Base-by-base conservation (phyloP, 2,329 filamentous ascomycete genomes). In the Arachnopeziza araneosa region DNA sequence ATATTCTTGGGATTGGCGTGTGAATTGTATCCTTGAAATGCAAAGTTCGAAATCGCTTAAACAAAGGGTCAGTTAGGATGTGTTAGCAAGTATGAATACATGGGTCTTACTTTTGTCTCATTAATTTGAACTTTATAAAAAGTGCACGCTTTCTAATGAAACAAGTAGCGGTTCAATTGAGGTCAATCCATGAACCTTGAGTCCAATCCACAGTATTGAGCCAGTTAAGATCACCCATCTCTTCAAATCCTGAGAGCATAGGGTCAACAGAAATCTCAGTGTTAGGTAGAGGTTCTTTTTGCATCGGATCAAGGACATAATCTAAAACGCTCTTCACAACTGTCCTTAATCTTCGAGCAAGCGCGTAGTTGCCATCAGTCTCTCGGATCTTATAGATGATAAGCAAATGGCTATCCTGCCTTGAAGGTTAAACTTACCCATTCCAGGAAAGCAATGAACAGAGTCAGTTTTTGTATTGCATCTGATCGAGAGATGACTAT, bases 361-460 rank as follows among this genome's bases (percentile, higher is more conserved):
- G 62, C 8, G 58, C 56, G 50, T 66, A 69, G 44, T 72, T 71
- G 0, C 69, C 69, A 57, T 71, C 68, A 8, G 69, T 71, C 8
- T 66, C 66, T 7, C 69, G 58, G 17, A 44, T 44, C 36, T 44
- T 17, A 14, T 14, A 17, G 4, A 17, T 3, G 36, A 44, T 44
- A 44, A 44, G 36, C 17, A 44, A 14, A 19, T 17, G 36, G 3
- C 17, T 44, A 44, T 44, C 4, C 12, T 44, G 36, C 36, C 10
- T 14, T 17, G 36, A 12, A 12, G 17, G 2, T 3, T 44, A 8
- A 19, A 44, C 36, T 44, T 2, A 70, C 66, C 70, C 70, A 72
- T 56, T 71, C 68, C 10, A 71, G 55, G 53, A 70, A 72, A 1
- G 65, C 68, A 10, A 67, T 67, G 54, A 72, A 71, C 8, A 72